phyloP scores from a whole-genome alignment of 345 rosid species.

The Angophora floribunda region DNA sequence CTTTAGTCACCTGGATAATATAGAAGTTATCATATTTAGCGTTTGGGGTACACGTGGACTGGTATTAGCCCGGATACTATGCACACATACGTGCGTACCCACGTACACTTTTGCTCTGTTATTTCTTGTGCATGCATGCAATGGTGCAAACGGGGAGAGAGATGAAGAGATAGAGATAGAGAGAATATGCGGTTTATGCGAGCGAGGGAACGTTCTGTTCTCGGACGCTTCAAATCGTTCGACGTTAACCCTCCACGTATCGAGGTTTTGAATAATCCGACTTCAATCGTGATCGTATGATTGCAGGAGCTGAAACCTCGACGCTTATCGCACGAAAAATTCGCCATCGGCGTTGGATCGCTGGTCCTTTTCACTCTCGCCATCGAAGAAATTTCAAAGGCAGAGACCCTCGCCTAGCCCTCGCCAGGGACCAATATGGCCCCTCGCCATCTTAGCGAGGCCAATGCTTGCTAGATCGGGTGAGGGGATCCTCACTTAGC shows the following conservation, averaged over 20 bases:
- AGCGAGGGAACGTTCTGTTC: background rate
- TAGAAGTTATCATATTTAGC: background rate
- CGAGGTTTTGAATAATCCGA: background rate
- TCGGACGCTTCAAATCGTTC: background rate
- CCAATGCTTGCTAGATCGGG: too few relatives aligned
- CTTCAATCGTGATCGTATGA: background rate
- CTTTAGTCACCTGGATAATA: rapidly evolving
- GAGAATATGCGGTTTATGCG: background rate
- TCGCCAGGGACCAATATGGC: too few relatives aligned
- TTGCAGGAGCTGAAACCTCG: background rate
- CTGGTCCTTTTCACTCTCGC: background rate
- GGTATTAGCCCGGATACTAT: background rate
- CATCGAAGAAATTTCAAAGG: background rate
- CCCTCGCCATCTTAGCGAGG: too few relatives aligned
- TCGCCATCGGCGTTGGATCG: background rate
- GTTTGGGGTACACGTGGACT: background rate
- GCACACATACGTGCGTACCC: background rate
- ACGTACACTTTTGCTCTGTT: background rate
- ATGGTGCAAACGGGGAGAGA: background rate
- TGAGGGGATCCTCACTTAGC: too few relatives aligned
- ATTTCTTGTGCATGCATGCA: background rate
- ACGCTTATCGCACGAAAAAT: background rate
- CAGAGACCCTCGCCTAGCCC: too few relatives aligned
- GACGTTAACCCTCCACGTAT: background rate
- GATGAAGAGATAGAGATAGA: background rate